phyloP scores from a whole-genome alignment of 805 yeast genomes.

The Starmerella cellae region DNA sequence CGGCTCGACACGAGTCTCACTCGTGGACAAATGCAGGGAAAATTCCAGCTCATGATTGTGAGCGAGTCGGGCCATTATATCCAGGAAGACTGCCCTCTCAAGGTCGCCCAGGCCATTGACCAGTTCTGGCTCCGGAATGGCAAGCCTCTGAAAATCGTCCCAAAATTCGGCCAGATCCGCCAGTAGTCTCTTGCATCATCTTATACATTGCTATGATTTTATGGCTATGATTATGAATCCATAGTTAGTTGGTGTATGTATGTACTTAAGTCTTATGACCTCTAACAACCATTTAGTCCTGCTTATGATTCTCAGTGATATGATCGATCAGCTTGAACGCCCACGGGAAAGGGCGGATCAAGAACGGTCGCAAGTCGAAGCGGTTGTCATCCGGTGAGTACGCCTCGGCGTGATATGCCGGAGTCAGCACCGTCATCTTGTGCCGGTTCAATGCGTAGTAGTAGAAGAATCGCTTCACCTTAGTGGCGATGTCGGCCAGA shows the following conservation, averaged over 20 bases:
- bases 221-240: no score
- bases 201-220: no score
- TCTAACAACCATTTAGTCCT: background rate
- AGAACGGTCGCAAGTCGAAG: slow-evolving; percentile 89
- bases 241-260: no score
- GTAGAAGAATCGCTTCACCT: slow-evolving; percentile 85
- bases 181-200: background rate
- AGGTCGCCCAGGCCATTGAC: slow-evolving; percentile 42
- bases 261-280: no score
- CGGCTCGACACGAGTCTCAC: slow-evolving; percentile 71
- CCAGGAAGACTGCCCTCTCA: slow-evolving; percentile 80
- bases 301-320: slow-evolving; percentile 33
- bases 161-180: slow-evolving; percentile 27
- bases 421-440: slow-evolving; percentile 94
- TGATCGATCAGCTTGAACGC: slow-evolving; percentile 80
- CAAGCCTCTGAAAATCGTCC: slow-evolving; percentile 21
- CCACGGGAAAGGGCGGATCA: slow-evolving; percentile 84
- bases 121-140: slow-evolving; percentile 30
- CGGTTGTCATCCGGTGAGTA: slow-evolving; percentile 97
- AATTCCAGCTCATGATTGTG: slow-evolving; percentile 74
- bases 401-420: slow-evolving; percentile 94
- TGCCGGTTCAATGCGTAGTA: slow-evolving; percentile 92
- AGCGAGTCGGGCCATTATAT: slow-evolving; percentile 79
- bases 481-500: slow-evolving; percentile 76
- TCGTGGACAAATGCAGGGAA: slow-evolving; percentile 97